Conservation (phyloP, 1,139 yeast species). For the Geotrichum carabidarum region DNA sequence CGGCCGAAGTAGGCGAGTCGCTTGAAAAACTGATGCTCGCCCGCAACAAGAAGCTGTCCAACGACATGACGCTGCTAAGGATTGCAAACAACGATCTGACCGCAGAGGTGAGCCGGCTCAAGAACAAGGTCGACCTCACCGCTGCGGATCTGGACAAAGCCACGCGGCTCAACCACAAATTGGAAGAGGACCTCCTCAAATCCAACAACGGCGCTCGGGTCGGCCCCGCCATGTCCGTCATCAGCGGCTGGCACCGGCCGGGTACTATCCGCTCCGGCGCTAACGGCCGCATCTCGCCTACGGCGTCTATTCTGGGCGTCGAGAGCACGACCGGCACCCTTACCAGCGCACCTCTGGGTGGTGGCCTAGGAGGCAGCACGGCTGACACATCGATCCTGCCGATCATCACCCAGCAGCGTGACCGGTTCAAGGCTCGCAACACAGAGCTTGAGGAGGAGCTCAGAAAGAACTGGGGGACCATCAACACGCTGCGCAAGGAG, state of each 20-base stretch:
- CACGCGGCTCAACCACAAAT: constrained; percentile 48
- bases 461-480: constrained; percentile 51
- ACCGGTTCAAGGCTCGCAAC: constrained; percentile 76
- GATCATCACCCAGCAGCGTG: constrained; percentile 90
- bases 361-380: constrained; percentile 12
- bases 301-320: constrained; percentile 36
- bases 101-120: constrained; percentile 42
- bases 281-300: constrained; percentile 40
- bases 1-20: constrained; percentile 25
- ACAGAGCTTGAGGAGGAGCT: constrained; percentile 78
- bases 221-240: constrained; percentile 47
- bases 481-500: constrained; percentile 61
- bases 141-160: constrained; percentile 41
- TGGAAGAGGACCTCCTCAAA: constrained; percentile 63
- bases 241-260: constrained; percentile 34
- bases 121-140: constrained; percentile 39
- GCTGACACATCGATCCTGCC: constrained; percentile 59
- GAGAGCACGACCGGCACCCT: constrained; percentile 12
- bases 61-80: constrained; percentile 55
- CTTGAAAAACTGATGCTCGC: constrained; percentile 47
- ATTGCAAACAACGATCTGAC: constrained; percentile 47
- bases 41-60: constrained; percentile 56
- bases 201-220: constrained; percentile 32
- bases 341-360: constrained; percentile 14
- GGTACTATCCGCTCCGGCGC: constrained; percentile 24